Conservation (phyloP, 345 rosid species). For the Populus deltoides region DNA sequence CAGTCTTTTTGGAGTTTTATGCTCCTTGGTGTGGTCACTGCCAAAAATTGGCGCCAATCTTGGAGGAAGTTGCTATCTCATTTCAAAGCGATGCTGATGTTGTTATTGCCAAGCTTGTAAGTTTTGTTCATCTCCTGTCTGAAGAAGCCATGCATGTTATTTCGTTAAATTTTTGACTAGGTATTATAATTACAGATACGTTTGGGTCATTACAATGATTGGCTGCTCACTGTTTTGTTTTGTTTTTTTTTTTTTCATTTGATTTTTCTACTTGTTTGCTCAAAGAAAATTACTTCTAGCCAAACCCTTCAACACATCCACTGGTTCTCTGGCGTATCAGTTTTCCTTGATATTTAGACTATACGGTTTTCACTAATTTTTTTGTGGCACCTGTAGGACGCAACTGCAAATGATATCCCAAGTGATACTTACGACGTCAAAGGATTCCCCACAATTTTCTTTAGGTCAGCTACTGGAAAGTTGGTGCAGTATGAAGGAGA, state of each 20-base stretch:
- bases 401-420: conserved; percentile 78
- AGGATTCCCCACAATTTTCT: conserved; percentile 85
- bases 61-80: conserved; percentile 85
- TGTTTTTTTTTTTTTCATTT: neutral
- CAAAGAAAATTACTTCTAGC: neutral
- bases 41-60: conserved; percentile 82
- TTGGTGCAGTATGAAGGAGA: conserved; percentile 58
- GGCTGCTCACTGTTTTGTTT: neutral
- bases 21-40: conserved; percentile 99
- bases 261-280: neutral
- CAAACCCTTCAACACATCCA: neutral
- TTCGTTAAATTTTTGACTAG: neutral
- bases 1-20: conserved; percentile 89
- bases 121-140: conserved; percentile 12
- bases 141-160: neutral
- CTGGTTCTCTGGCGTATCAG: neutral
- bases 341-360: neutral
- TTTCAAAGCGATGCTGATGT: conserved; percentile 58
- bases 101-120: conserved; percentile 79
- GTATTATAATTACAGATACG: neutral
- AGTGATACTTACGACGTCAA: conserved; percentile 62
- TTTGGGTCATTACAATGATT: neutral
- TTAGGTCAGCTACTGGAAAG: conserved; percentile 69
- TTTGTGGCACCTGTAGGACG: conserved; percentile 45
- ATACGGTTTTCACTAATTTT: neutral